Evolutionary conservation across 139 green algal genomes (phyloP).

Genomic region (Coccomyxa sp.): DNA sequence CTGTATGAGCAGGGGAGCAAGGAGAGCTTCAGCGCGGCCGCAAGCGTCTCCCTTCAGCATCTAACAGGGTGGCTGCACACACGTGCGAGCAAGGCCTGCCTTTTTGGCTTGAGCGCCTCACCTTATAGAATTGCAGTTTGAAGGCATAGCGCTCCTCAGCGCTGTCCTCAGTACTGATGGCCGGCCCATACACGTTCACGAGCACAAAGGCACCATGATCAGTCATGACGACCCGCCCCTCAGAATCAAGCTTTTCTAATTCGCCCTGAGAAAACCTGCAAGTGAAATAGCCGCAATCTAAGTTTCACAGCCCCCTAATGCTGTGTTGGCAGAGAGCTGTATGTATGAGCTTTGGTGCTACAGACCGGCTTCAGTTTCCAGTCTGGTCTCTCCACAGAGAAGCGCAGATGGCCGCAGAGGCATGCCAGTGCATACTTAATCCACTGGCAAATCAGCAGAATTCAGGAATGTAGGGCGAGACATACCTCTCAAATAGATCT

Average conservation of each 20-base stretch:
- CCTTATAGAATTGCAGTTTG: slow-evolving; percentile 32
- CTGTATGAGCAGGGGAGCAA: no score
- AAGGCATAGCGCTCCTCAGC: slow-evolving; percentile 32
- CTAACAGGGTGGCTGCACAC: no score
- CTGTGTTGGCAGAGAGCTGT: neutral
- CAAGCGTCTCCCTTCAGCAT: no score
- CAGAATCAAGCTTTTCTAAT: slow-evolving; percentile 36
- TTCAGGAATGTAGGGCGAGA: no score
- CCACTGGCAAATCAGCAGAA: neutral
- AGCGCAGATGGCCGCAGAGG: neutral
- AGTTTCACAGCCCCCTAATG: neutral
- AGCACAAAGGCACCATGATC: slow-evolving; percentile 51
- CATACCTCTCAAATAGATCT: neutral
- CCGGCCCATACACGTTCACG: slow-evolving; percentile 37
- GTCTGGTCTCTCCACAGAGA: neutral
- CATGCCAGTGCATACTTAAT: neutral
- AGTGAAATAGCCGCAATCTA: no score
- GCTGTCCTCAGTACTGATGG: slow-evolving; percentile 34
- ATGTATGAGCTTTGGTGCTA: neutral
- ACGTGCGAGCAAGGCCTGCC: no score
- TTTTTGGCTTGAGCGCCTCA: no score
- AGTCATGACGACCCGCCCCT: slow-evolving; percentile 47
- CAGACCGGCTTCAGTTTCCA: neutral
- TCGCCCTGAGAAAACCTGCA: slow-evolving; percentile 20
- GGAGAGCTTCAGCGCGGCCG: no score